Base-by-base conservation (phyloP, 495 filamentous ascomycete species). In the Pseudomonodictys pantanalensis region DNA sequence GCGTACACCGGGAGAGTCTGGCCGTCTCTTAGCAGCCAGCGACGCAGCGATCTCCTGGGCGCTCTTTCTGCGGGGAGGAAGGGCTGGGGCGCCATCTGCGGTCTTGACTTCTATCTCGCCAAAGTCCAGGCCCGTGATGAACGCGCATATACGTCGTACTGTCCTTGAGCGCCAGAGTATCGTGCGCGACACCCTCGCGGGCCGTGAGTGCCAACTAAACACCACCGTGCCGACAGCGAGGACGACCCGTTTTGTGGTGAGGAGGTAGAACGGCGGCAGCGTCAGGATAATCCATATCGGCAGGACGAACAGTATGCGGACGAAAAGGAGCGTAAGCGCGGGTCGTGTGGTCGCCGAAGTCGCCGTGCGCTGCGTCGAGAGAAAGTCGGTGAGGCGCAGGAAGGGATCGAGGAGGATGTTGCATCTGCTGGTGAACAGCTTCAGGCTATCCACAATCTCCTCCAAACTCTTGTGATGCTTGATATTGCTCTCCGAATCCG, bases 381-480 rank as follows among this genome's bases (percentile, higher is more conserved):
- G 79, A 70, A 95, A 96, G 69, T 96, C 90, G 47, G 92, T 96
- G 59, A 98, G 76, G 60, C 87, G 83, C 26, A 95, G 78, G 35
- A 96, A 79, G 3, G 93, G 93, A 61, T 96, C 91, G 18, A 97
- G 80, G 9, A 99, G 78, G 32, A 96, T 86, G 72, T 95, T 95
- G 74, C 95, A 95, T 42, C 93, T 79, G 3, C 84, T 85, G 1
- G 91, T 97, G 67, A 99, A 91, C 23, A 85, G 82, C 69, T 87
- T 87, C 59, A 99, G 76, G 0, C 88, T 92, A 62, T 96, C 91
- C 46, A 99, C 87, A 58, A 99, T 97, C 75, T 97, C 93, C 65
- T 99, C 93, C 35, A 99, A 76, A 38, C 91, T 97, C 73, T 88
- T 87, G 56, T 86, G 80, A 65, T 93, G 89, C 17, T 83, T 84